Percentiles rank a stretch among this genome's conserved stretches.
These are phyloP conservation scores for Colletotrichum sp. DNA, from an alignment of 2,329 filamentous ascomycete genomes.

Conservation along the genomic window DNA sequence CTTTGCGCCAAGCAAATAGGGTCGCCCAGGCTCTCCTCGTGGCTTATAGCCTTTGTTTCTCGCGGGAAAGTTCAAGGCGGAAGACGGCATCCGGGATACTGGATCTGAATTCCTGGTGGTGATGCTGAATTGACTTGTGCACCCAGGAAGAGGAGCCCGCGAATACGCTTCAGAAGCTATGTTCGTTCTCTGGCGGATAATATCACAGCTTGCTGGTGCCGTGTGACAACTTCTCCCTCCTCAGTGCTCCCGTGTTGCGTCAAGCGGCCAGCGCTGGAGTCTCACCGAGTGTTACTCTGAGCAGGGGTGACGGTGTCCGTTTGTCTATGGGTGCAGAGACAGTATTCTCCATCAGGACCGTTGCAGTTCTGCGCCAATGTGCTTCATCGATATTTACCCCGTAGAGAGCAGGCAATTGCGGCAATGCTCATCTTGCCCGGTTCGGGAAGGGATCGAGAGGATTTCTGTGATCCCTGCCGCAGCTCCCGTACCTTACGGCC, in stretches of 20 bases:
- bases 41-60: neutral
- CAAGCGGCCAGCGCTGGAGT: neutral
- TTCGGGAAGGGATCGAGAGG: neutral
- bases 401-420: neutral
- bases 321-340: neutral
- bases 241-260: neutral
- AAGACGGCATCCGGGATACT: neutral
- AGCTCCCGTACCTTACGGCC: constrained; percentile 7
- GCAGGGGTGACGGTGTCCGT: neutral
- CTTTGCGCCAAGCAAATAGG: neutral
- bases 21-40: neutral
- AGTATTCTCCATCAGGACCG: neutral
- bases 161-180: neutral
- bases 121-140: neutral
- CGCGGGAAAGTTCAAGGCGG: neutral
- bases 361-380: neutral
- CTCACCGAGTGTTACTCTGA: neutral
- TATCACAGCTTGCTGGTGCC: neutral
- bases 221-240: neutral
- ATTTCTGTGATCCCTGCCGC: neutral
- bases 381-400: neutral
- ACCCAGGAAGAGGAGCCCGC: too few species aligned
- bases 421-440: neutral
- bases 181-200: neutral
- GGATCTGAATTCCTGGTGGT: neutral